phyloP scores from a whole-genome alignment of 2,329 filamentous ascomycete genomes.

The Diaporthe vexans region DNA sequence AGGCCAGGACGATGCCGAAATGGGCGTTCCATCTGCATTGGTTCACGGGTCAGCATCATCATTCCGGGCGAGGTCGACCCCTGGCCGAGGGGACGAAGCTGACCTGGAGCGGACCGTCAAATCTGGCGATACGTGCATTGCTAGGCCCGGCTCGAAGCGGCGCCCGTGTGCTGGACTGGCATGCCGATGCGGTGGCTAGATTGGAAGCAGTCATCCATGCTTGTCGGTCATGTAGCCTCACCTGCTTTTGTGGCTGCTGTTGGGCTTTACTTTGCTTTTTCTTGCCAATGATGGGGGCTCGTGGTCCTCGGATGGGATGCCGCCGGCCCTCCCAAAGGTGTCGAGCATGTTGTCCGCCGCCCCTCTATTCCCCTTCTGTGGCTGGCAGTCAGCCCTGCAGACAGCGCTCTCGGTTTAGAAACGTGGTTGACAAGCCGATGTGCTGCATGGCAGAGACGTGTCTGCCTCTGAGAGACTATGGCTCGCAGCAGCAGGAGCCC shows the following conservation, averaged over 20 bases:
- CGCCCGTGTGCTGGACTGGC: conserved; percentile 17
- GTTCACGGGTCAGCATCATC: conserved; percentile 28
- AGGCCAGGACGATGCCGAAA: conserved; percentile 11
- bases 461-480: conserved; percentile 34
- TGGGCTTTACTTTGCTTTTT: conserved; percentile 1
- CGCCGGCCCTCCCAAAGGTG: conserved; percentile 7
- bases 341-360: conserved; percentile 11
- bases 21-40: conserved; percentile 1
- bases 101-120: conserved; percentile 18
- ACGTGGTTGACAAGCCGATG: conserved; percentile 34
- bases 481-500: conserved; percentile 29
- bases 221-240: conserved; percentile 25
- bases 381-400: conserved; percentile 29
- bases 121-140: conserved; percentile 29
- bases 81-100: conserved; percentile 18
- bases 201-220: conserved; percentile 28
- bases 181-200: conserved; percentile 31
- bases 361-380: conserved; percentile 7
- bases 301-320: conserved; percentile 10
- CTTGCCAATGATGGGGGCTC: conserved; percentile 10
- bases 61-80: background rate
- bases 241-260: conserved; percentile 22
- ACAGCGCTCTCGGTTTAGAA: conserved; percentile 12
- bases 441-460: conserved; percentile 36
- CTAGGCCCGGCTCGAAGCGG: conserved; percentile 1